Conservation (phyloP, 2,329 filamentous ascomycete genomes). For the Fusarium coicis region DNA sequence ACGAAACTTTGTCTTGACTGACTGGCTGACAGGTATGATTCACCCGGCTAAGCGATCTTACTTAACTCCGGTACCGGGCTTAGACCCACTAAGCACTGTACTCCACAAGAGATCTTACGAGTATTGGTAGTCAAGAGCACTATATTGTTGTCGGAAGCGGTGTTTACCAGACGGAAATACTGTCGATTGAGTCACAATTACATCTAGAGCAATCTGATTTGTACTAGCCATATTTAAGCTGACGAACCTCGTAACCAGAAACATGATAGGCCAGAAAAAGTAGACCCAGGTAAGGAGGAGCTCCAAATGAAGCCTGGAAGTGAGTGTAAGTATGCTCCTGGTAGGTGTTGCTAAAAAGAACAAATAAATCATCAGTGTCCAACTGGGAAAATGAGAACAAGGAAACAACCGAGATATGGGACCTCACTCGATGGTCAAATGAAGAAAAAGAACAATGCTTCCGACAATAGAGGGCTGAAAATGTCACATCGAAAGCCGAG, state of each 20-base stretch:
- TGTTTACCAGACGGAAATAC: no score
- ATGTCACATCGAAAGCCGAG: neutral
- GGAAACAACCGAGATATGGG: neutral
- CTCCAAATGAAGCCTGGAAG: no score
- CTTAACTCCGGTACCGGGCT: neutral
- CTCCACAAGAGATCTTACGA: neutral
- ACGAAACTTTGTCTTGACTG: accelerated
- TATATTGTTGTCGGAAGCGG: no score
- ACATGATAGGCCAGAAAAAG: no score
- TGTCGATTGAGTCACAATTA: no score
- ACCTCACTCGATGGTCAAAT: neutral
- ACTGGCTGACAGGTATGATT: neutral
- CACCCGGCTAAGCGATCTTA: neutral
- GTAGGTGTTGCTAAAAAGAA: no score
- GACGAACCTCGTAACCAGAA: no score
- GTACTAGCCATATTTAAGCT: no score
- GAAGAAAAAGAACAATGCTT: neutral
- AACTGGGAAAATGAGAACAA: neutral
- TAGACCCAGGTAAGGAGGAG: no score
- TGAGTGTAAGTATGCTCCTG: no score
- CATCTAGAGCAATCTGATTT: no score
- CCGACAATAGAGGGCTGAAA: neutral
- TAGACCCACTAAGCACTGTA: neutral
- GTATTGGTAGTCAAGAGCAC: neutral
- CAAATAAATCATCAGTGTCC: no score